Conservation (phyloP, 2,329 filamentous ascomycete species). For the Scolecobasidium constrictum region DNA sequence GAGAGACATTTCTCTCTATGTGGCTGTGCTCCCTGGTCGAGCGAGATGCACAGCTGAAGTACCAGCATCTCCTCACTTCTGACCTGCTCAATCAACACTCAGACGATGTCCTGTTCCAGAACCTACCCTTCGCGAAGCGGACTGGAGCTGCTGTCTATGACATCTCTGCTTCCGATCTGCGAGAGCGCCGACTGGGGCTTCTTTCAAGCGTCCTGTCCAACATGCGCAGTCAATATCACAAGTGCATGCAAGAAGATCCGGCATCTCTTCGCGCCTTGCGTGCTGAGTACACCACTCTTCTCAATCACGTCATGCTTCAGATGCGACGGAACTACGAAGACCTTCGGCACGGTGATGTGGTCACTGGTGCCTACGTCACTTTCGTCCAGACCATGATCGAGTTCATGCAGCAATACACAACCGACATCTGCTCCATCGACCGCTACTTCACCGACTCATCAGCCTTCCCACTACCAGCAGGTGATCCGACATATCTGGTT, state of each 20-base stretch:
- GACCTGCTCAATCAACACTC: conserved; percentile 38
- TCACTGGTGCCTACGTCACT: conserved; percentile 45
- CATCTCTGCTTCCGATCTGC: conserved; percentile 42
- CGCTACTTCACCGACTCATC: conserved; percentile 50
- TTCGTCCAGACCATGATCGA: conserved; percentile 51
- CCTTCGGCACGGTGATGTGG: conserved; percentile 25
- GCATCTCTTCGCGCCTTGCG: conserved; percentile 24
- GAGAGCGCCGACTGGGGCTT: conserved; percentile 41
- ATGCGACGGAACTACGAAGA: conserved; percentile 53
- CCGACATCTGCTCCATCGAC: conserved; percentile 45
- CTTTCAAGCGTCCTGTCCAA: conserved; percentile 47
- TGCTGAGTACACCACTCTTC: conserved; percentile 38
- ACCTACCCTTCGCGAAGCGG: conserved; percentile 40
- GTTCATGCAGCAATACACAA: conserved; percentile 49
- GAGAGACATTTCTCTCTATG: conserved; percentile 30
- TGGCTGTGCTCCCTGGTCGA: conserved; percentile 48
- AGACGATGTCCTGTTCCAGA: conserved; percentile 39
- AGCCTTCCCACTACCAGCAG: conserved; percentile 47
- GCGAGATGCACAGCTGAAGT: conserved; percentile 49
- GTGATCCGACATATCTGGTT: conserved; percentile 52
- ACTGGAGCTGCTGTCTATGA: conserved; percentile 26
- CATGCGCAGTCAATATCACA: conserved; percentile 42
- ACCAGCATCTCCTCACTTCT: conserved; percentile 47
- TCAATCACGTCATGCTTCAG: conserved; percentile 45
- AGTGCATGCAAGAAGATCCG: conserved; percentile 20